Percentiles rank a stretch among this genome's conserved stretches.
These are phyloP conservation scores for Panellus pusillus DNA, from an alignment of 768 basidiomycete species.

Conservation along the genomic window DNA sequence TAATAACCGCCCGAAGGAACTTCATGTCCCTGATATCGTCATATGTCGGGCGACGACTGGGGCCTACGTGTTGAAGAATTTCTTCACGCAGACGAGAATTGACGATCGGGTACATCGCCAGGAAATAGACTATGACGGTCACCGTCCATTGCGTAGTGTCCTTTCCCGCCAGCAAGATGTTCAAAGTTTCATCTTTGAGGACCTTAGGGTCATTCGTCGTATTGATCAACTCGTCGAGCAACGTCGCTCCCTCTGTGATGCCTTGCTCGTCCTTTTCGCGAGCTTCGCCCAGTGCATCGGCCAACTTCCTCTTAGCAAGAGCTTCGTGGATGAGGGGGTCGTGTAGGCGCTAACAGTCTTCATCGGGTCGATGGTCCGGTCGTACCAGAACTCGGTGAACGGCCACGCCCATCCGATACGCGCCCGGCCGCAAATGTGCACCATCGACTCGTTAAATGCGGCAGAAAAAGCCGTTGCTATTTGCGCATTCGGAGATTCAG, in stretches of 20 bases:
- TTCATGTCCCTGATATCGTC: slow-evolving; percentile 64
- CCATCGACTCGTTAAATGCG: slow-evolving; percentile 52
- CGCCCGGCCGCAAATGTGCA: slow-evolving; percentile 41
- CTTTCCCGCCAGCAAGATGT: slow-evolving; percentile 41
- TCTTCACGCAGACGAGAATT: slow-evolving; percentile 53
- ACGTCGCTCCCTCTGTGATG: slow-evolving; percentile 43
- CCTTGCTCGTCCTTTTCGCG: slow-evolving; percentile 32
- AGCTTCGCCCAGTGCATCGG: slow-evolving; percentile 7
- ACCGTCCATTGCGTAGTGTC: slow-evolving; percentile 33
- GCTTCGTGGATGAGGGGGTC: slow-evolving; percentile 55
- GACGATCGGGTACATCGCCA: slow-evolving; percentile 53
- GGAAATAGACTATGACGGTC: slow-evolving; percentile 40
- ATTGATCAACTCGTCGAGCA: slow-evolving; percentile 57
- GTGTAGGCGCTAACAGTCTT: slow-evolving; percentile 48
- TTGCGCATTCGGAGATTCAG: slow-evolving; percentile 26
- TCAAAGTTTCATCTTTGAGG: slow-evolving; percentile 50
- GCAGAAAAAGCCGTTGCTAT: slow-evolving; percentile 43
- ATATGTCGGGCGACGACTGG: slow-evolving; percentile 46
- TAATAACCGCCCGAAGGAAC: slow-evolving; percentile 63
- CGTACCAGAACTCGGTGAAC: slow-evolving; percentile 47
- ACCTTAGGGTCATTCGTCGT: slow-evolving; percentile 49
- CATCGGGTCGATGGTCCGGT: slow-evolving; percentile 50
- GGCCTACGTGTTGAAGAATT: slow-evolving; percentile 52
- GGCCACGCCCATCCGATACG: slow-evolving; percentile 55
- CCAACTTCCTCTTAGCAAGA: slow-evolving; percentile 40